These are phyloP conservation scores for Collybiopsis luxurians DNA, from an alignment of 768 basidiomycete genomes.

Conservation along the genomic window DNA sequence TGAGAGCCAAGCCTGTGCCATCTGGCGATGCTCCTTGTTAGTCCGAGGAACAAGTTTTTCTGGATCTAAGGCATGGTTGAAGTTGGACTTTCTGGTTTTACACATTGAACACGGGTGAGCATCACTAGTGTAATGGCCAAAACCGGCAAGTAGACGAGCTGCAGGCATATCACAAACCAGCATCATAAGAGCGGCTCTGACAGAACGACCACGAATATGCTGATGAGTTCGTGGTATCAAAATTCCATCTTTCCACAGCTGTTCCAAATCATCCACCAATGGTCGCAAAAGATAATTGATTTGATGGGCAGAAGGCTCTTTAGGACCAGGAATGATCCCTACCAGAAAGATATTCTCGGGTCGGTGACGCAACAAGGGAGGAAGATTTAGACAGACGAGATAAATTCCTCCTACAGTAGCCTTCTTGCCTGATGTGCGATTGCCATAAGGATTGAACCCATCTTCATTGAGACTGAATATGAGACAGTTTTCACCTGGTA, in stretches of 20 bases:
- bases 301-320: conserved; percentile 22
- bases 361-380: conserved; percentile 23
- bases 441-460: conserved; percentile 32
- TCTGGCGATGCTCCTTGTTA: neutral
- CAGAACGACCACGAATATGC: conserved; percentile 14
- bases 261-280: conserved; percentile 22
- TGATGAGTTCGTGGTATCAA: conserved; percentile 15
- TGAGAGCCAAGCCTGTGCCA: neutral
- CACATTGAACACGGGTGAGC: conserved; percentile 1
- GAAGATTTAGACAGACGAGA: conserved; percentile 34
- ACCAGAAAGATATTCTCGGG: conserved; percentile 32
- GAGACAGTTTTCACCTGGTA: conserved; percentile 19
- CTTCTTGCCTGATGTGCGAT: conserved; percentile 21
- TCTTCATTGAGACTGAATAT: conserved; percentile 30
- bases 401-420: conserved; percentile 28
- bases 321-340: conserved; percentile 33
- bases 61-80: neutral
- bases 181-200: conserved; percentile 22
- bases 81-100: neutral
- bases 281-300: conserved; percentile 24
- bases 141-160: conserved; percentile 20
- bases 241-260: conserved; percentile 29
- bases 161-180: conserved; percentile 35
- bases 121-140: conserved; percentile 1
- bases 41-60: too few species aligned